These are phyloP conservation scores for Cystobasidium tubakii DNA, from an alignment of 768 basidiomycete species.

Conservation along the genomic window DNA sequence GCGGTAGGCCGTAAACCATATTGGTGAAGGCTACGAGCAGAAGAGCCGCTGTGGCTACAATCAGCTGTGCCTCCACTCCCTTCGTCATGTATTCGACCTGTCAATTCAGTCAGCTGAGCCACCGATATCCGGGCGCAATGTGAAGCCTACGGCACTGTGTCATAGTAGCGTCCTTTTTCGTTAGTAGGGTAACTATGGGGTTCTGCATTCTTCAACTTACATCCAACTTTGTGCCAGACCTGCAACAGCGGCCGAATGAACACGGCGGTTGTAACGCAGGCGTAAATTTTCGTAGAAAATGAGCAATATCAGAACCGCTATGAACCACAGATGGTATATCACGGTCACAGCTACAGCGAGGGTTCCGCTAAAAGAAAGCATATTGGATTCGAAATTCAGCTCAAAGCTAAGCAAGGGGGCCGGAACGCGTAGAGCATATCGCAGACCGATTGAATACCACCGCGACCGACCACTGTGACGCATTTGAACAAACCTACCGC, in stretches of 20 bases:
- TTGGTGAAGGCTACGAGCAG: slow-evolving; percentile 5
- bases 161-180: too few species aligned
- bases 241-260: not conserved
- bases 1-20: slow-evolving; percentile 4
- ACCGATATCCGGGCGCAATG: too few species aligned
- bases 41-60: not conserved
- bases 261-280: not conserved
- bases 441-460: too few species aligned
- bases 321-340: not conserved
- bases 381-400: too few species aligned
- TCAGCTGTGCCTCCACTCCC: slow-evolving; percentile 13
- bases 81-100: slow-evolving; percentile 9
- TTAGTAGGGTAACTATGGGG: too few species aligned
- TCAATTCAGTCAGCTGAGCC: not conserved
- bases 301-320: not conserved
- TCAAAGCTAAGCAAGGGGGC: too few species aligned
- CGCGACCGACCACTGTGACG: too few species aligned
- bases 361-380: not conserved
- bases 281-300: not conserved
- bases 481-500: not conserved
- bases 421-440: too few species aligned
- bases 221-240: not conserved
- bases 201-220: not conserved
- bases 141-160: too few species aligned
- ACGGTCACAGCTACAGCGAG: not conserved